Base-by-base conservation (phyloP, 495 filamentous ascomycete genomes). In the Hyaloscypha hepaticicola region DNA sequence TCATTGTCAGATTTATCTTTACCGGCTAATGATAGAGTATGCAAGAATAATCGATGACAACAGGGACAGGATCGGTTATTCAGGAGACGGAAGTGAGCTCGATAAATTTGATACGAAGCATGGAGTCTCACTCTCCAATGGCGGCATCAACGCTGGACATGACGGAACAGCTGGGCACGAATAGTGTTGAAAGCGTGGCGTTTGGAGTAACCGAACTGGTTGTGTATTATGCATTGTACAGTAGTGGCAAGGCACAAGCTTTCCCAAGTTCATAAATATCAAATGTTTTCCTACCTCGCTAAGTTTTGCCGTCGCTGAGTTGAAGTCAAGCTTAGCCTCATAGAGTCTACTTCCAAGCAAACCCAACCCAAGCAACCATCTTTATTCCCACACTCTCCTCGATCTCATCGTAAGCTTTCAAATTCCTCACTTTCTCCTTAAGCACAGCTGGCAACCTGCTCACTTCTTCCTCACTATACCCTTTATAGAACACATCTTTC, bases 1-100 rank as follows among this genome's bases (percentile, higher is more conserved):
- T 49, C 31, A 19, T n/a, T 14, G 29, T 12, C 29, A 71, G 67
- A 79, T 92, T 26, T 92, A 91, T 72, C 79, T 84, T 48, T 83
- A 86, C 66, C 75, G 89, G 34, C 73, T 92, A 27, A 77, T 92
- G 52, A 79, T 92, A 16, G 90, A 91, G 71, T 92, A 90, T 71
- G 89, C 81, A 3, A 78, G 89, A 25, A 74, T 92, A 28, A 77
- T 83, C 53, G 88, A 90, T 69, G 87, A 90, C 67, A 79, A 83
- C 33, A 77, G 89, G 55, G 85, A 90, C 66, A 75, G 68, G 14
- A 82, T 91, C 69, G 88, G 87, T 11, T 91, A 68, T 50, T 71
- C 65, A 3, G 69, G 69, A 2, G 69, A 71, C 41, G 69, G 69
- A 14, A 71, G 65, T 25, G 69, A 71, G 28, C 48, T 71, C 19